Percentiles rank a stretch among this genome's conserved stretches.
These are phyloP conservation scores for Mycena venus DNA, from an alignment of 768 basidiomycete genomes.

Conservation along the genomic window DNA sequence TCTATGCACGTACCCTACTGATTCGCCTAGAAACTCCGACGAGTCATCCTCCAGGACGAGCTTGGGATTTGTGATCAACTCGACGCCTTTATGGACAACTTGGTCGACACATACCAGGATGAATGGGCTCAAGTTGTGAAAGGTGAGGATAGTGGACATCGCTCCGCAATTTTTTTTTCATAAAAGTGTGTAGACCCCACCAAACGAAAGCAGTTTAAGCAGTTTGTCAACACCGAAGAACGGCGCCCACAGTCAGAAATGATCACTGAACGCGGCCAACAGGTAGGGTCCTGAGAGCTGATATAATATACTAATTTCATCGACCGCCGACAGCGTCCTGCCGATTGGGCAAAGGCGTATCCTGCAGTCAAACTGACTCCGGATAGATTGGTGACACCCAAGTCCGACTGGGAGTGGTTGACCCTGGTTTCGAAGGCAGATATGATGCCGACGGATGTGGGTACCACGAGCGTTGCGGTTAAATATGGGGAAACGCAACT, in stretches of 20 bases:
- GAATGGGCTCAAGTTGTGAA: constrained; percentile 79
- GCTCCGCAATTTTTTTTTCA: constrained; percentile 32
- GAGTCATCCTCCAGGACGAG: constrained; percentile 76
- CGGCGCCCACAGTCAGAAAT: constrained; percentile 59
- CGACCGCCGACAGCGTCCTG: constrained; percentile 73
- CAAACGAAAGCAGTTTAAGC: constrained; percentile 64
- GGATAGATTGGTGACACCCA: constrained; percentile 56
- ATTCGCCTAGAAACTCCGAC: constrained; percentile 63
- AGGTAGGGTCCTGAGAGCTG: too few species aligned
- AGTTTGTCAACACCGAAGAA: constrained; percentile 77
- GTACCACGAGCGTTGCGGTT: constrained; percentile 67
- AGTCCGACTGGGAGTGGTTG: constrained; percentile 69
- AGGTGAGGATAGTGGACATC: constrained; percentile 37
- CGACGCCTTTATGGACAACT: constrained; percentile 73
- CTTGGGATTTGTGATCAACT: constrained; percentile 80
- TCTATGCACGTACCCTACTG: background rate
- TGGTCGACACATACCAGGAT: constrained; percentile 75
- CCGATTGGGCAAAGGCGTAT: constrained; percentile 75
- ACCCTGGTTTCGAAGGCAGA: constrained; percentile 63
- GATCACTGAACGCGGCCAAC: constrained; percentile 72
- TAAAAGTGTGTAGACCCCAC: constrained; percentile 51
- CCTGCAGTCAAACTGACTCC: constrained; percentile 60
- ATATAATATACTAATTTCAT: too few species aligned
- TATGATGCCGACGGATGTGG: constrained; percentile 58
- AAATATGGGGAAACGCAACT: constrained; percentile 77